phyloP scores from a whole-genome alignment of 2,329 filamentous ascomycete genomes.

The Balansia obtecta region DNA sequence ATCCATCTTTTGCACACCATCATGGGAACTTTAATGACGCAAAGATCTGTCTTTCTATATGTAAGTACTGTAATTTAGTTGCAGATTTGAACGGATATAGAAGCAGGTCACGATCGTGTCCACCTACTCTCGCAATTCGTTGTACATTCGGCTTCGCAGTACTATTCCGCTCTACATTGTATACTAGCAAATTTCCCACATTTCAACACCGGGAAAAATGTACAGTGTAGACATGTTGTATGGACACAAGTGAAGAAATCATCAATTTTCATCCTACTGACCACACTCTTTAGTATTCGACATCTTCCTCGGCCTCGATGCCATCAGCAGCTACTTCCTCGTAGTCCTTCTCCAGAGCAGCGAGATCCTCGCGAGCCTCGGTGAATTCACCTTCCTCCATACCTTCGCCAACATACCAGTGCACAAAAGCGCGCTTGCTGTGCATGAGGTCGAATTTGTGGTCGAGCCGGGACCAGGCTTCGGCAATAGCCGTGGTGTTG shows the following conservation, averaged over 20 bases:
- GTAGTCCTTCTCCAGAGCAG: slow-evolving; percentile 76
- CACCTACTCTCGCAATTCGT: neutral
- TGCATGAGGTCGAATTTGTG: slow-evolving; percentile 72
- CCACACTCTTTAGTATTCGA: slow-evolving; percentile 57
- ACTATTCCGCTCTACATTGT: neutral
- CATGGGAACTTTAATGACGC: neutral
- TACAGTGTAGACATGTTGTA: neutral
- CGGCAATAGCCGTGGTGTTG: slow-evolving; percentile 63
- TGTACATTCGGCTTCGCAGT: neutral
- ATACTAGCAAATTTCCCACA: neutral
- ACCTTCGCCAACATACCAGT: slow-evolving; percentile 78
- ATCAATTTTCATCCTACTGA: neutral
- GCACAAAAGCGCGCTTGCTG: slow-evolving; percentile 64
- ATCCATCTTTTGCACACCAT: too few relatives aligned
- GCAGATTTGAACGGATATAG: neutral
- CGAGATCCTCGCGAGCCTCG: slow-evolving; percentile 75
- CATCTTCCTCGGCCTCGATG: slow-evolving; percentile 47
- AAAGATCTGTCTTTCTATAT: neutral
- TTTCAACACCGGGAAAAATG: neutral
- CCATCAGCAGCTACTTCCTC: slow-evolving; percentile 74
- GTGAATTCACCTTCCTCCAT: slow-evolving; percentile 91
- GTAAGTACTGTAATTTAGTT: neutral
- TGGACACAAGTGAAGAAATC: neutral
- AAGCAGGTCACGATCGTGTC: neutral
- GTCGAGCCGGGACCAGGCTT: slow-evolving; percentile 61